Evolutionary conservation across 306 rosid species (phyloP), one percentile per base, ranked within the genome.

Genomic region (Casuarina equisetifolia): DNA sequence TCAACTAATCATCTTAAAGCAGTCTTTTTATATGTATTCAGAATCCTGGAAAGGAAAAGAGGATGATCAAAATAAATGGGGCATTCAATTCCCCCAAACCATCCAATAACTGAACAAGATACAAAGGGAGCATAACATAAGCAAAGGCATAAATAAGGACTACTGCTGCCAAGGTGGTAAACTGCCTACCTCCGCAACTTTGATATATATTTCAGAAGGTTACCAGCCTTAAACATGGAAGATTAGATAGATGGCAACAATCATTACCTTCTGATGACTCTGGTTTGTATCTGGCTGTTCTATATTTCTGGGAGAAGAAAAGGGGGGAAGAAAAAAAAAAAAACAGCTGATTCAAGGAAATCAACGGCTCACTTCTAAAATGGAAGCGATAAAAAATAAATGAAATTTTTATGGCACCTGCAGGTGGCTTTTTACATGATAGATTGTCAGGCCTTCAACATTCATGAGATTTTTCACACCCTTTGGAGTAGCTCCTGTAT

Each of bases 391-490:
- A 6, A 7, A 70, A 39, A 45, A 83, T 58, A 62, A 59, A 50
- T n/a, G 15, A 25, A 78, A 66, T 7, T 66, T 40, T 50, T 57
- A 50, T 45, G 1, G 69, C 81, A 92, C 98, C 91, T 94, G 98
- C 38, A 94, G 87, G 86, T 94, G 98, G 82, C 98, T 94, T 89
- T 94, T 94, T 35, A 94, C 97, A 78, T 94, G 98, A 88, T 94
- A 94, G 72, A 94, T 94, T 54, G 98, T 94, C 82, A 94, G 93
- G 80, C 93, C 87, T 19, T 91, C 92, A 69, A 89, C 95, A 78
- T 90, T 94, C 98, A 94, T 92, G 58, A 82, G 83, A 78, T 85
- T 92, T 87, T 89, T 78, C 78, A 94, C 93, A 76, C 97, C 98
- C 88, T 94, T 94, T 2, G 98, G 98, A 54, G 98, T 92, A 79